Base-by-base conservation (phyloP, 345 rosid genomes). In the Euphorbia peplus region DNA sequence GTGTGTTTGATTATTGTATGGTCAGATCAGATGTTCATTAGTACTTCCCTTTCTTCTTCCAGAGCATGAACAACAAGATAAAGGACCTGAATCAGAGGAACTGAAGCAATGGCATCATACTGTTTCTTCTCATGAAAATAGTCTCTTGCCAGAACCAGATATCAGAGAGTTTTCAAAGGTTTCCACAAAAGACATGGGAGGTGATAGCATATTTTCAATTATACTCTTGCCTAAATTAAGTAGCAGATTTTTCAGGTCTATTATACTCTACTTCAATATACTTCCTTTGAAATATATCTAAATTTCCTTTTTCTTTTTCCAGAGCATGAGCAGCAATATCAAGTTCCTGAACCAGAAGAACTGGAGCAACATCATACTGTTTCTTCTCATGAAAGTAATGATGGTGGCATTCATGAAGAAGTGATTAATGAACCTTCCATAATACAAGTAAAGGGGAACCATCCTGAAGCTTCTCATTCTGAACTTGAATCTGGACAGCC, bases 41-140 rank as follows among this genome's bases (percentile, higher is more conserved):
- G 42, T 39, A 1, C 4, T 18, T 11, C 3, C 42, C 16, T 1
- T 61, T n/a, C 16, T 18, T 35, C 4, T 75, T 70, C 85, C 91
- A 1, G 63, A 79, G 79, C 83, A 0, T 32, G 88, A 84, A 44
- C 48, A 61, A 22, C 55, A 35, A 46, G 73, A 68, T 26, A n/a
- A 39, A 24, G 70, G 71, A 68, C 55, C 41, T 12, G 51, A 44
- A 26, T 59, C 57, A 57, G 28, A 51, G 64, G 10, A 52, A 15
- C 28, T 46, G 62, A 24, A n/a, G n/a, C n/a, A n/a, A n/a, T n/a
- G n/a, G n/a, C n/a, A n/a, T n/a, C n/a, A n/a, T n/a, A n/a, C n/a
- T n/a, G n/a, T n/a, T n/a, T n/a, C n/a, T n/a, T n/a, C n/a, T n/a
- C n/a, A 32, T 32, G 57, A 44, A 19, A 19, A 30, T 11, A 47